phyloP scores from a whole-genome alignment of 2,329 filamentous ascomycete genomes.

The Pseudocercospora fijiensis region DNA sequence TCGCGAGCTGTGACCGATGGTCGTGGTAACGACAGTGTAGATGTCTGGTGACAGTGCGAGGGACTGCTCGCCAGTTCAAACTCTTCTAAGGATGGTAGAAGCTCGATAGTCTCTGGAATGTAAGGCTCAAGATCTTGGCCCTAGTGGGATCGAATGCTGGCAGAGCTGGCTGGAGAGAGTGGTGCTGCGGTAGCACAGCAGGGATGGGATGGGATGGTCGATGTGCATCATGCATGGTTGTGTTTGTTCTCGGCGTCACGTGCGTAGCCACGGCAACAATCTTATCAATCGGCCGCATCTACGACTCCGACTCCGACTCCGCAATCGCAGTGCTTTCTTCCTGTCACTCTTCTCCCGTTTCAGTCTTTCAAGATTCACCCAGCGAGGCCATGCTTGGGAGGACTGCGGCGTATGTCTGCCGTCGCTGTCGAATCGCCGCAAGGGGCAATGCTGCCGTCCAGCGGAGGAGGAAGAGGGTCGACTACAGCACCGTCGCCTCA shows the following conservation, averaged over 20 bases:
- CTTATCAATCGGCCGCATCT: not conserved
- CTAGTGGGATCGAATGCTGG: not conserved
- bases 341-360: not conserved
- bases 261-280: slow-evolving; percentile 4
- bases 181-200: not conserved
- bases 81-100: not conserved
- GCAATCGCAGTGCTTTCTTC: not conserved
- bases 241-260: not conserved
- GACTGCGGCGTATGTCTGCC: slow-evolving; percentile 24
- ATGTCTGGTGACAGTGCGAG: not conserved
- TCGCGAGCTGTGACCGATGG: not conserved
- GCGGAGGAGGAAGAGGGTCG: slow-evolving; percentile 14
- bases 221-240: not conserved
- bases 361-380: slow-evolving; percentile 3
- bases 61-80: not conserved
- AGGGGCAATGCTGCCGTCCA: slow-evolving; percentile 22
- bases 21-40: not conserved
- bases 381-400: slow-evolving; percentile 18
- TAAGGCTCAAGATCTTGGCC: not conserved
- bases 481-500: slow-evolving; percentile 30
- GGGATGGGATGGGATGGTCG: not conserved
- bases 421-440: slow-evolving; percentile 21
- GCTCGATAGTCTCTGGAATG: not conserved
- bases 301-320: not conserved
- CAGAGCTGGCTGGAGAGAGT: not conserved